A percentile compares a stretch with the other conserved stretches of the same genome.
phyloP scores from a whole-genome alignment of 1,284 basidiomycete species.

The Leccinum pachyderme region DNA sequence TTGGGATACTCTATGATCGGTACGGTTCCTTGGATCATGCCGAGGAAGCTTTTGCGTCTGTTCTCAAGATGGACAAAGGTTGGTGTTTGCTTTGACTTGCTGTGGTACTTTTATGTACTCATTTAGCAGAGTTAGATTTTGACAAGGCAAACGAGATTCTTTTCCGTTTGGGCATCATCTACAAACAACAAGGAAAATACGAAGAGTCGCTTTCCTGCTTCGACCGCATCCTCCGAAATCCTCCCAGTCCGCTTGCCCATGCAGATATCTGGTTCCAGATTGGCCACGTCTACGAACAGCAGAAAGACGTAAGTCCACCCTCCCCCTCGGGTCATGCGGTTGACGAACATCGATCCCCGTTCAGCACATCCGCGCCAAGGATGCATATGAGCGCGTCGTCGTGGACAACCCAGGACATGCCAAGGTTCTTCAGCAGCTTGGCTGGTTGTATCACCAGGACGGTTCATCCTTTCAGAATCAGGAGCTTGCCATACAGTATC shows the following conservation, averaged over 20 bases:
- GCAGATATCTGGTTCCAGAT: conserved; percentile 99
- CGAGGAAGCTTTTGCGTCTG: conserved; percentile 96
- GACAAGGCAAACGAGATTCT: conserved; percentile 99
- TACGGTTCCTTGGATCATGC: conserved; percentile 98
- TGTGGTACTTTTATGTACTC: conserved; percentile 29
- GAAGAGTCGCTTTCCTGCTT: conserved; percentile 86
- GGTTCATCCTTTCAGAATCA: conserved; percentile 94
- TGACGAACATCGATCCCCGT: conserved; percentile 6
- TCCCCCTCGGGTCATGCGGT: not conserved
- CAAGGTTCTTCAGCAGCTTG: conserved; percentile 97
- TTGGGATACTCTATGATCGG: conserved; percentile 97
- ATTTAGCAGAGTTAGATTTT: conserved; percentile 71
- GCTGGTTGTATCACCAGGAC: conserved; percentile 96
- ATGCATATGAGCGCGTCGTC: conserved; percentile 97
- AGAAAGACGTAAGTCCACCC: conserved; percentile 74
- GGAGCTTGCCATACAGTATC: conserved; percentile 88
- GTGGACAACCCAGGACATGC: conserved; percentile 92
- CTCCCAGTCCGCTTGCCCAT: conserved; percentile 92
- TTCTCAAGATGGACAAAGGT: conserved; percentile 97
- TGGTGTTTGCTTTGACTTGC: conserved; percentile 19
- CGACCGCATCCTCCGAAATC: conserved; percentile 93
- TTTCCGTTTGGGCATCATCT: conserved; percentile 97
- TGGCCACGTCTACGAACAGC: conserved; percentile 97
- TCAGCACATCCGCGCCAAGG: conserved; percentile 86
- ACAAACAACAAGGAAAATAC: conserved; percentile 98